These are phyloP conservation scores for Bombardia bombarda DNA, from an alignment of 495 filamentous ascomycete species.

Conservation along the genomic window DNA sequence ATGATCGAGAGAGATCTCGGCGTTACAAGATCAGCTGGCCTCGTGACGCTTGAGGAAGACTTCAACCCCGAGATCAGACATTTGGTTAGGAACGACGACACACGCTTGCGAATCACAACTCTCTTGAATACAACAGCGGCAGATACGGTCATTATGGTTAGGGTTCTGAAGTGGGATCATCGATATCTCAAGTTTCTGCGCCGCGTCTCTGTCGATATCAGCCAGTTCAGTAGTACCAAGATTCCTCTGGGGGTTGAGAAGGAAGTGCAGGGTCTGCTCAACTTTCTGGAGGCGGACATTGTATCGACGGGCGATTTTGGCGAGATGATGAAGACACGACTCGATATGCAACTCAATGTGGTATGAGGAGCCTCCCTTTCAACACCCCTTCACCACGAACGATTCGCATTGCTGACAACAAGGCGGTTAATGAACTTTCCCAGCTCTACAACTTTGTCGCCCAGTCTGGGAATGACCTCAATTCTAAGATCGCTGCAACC, in stretches of 20 bases:
- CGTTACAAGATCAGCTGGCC: not conserved
- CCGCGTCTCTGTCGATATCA: not conserved
- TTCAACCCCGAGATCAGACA: not conserved
- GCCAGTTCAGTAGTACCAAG: not conserved
- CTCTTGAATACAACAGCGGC: not conserved
- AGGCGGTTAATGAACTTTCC: no score
- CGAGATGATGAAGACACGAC: not conserved
- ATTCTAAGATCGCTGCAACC: not conserved
- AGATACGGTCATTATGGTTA: not conserved
- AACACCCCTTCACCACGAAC: not conserved
- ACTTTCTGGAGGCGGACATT: not conserved
- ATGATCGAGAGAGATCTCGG: not conserved
- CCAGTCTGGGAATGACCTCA: constrained; percentile 5
- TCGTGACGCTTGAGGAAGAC: not conserved
- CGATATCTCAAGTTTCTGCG: not conserved
- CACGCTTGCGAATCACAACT: not conserved
- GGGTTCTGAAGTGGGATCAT: not conserved
- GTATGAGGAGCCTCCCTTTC: not conserved
- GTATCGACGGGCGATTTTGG: not conserved
- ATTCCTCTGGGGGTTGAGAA: not conserved
- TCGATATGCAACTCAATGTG: not conserved
- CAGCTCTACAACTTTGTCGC: constrained; percentile 2
- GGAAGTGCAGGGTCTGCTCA: not conserved
- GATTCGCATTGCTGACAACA: not conserved
- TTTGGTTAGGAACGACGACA: not conserved